Percentiles rank a stretch among this genome's conserved stretches.
Evolutionary conservation across 2,329 filamentous ascomycete species (phyloP).

Genomic region (Aspergillus neoniger): DNA sequence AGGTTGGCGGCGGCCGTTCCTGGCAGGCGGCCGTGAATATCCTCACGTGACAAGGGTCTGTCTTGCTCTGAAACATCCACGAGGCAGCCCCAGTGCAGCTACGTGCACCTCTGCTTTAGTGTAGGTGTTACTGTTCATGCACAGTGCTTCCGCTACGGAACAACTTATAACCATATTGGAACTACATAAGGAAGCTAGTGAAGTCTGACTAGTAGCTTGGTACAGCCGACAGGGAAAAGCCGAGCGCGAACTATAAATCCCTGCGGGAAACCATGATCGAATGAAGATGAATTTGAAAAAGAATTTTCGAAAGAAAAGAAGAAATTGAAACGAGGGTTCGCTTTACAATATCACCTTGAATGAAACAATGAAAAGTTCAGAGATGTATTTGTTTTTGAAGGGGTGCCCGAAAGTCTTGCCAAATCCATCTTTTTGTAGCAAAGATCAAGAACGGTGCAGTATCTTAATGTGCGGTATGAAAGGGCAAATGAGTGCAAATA

Average conservation of each 20-base stretch:
- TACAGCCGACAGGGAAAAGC: not conserved
- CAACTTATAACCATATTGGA: not conserved
- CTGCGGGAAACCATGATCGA: not conserved
- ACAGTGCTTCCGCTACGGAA: not conserved
- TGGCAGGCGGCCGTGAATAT: conserved; percentile 16
- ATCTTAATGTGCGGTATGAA: not conserved
- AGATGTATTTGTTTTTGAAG: not conserved
- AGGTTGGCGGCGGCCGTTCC: conserved; percentile 12
- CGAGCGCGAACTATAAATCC: not conserved
- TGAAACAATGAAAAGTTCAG: not conserved
- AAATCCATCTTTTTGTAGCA: not conserved
- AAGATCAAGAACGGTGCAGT: not conserved
- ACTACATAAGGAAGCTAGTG: not conserved
- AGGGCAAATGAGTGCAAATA: not conserved
- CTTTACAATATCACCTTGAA: not conserved
- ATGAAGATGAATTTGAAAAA: not conserved
- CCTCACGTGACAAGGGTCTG: conserved; percentile 18
- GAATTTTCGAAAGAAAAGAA: not conserved
- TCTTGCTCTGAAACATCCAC: conserved; percentile 4
- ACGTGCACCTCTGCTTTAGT: not conserved
- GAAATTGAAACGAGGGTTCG: not conserved
- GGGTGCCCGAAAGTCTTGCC: not conserved
- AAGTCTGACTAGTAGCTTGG: not conserved
- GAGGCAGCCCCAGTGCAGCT: not conserved
- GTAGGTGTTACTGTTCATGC: not conserved